Evolutionary conservation across 208 protist genomes (phyloP).

Genomic region (Trichomonas tenax): DNA sequence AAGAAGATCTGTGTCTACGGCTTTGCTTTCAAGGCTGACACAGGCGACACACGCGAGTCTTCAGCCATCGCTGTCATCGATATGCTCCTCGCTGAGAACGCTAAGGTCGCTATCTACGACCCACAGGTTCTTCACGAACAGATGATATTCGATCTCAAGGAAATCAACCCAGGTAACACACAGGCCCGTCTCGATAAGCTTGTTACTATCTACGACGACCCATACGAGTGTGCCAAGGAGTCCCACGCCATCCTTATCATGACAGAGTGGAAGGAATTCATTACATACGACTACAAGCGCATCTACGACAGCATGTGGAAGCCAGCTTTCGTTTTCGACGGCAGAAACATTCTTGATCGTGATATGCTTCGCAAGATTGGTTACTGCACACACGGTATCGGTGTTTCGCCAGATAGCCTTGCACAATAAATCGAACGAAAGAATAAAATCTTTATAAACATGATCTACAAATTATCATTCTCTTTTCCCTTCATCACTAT

Average conservation of each 20-base stretch:
- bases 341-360: constrained; percentile 60
- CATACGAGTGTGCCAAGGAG: constrained; percentile 51
- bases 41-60: constrained; percentile 78
- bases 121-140: constrained; percentile 64
- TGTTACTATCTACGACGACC: constrained; percentile 17
- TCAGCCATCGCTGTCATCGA: constrained; percentile 65
- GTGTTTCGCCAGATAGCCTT: neutral
- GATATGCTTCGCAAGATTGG: constrained; percentile 30
- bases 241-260: constrained; percentile 69
- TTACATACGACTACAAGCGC: constrained; percentile 56
- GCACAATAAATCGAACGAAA: neutral
- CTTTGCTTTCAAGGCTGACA: constrained; percentile 93
- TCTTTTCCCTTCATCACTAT: too few species aligned
- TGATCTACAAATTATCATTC: too few species aligned
- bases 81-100: constrained; percentile 64
- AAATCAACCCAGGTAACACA: constrained; percentile 31
- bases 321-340: constrained; percentile 84
- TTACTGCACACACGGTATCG: constrained; percentile 24
- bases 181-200: constrained; percentile 21
- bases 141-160: constrained; percentile 54
- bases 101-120: constrained; percentile 74
- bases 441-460: too few species aligned
- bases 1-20: constrained; percentile 75
- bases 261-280: constrained; percentile 94
- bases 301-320: constrained; percentile 71